These are phyloP conservation scores for Hypericum perforatum DNA, from an alignment of 345 rosid species.

Conservation along the genomic window DNA sequence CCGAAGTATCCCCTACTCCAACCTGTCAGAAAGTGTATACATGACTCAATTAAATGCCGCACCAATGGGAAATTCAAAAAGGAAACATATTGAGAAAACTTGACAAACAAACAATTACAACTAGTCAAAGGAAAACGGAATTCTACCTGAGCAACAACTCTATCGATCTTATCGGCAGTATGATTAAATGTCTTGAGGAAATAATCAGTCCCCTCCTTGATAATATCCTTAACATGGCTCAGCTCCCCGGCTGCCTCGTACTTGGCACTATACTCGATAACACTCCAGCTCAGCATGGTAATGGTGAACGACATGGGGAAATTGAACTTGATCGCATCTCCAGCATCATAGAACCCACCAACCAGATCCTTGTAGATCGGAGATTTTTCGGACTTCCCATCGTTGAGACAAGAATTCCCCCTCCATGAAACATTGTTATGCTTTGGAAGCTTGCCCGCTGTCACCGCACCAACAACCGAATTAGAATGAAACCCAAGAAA, in stretches of 20 bases:
- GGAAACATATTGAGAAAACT: too few relatives aligned
- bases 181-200: constrained; percentile 85
- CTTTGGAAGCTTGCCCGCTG: constrained; percentile 87
- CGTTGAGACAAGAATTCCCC: constrained; percentile 69
- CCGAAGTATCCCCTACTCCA: constrained; percentile 81
- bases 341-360: constrained; percentile 92
- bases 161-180: constrained; percentile 57
- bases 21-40: constrained; percentile 33
- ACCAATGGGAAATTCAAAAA: not conserved
- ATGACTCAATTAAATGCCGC: not conserved
- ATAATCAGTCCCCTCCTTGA: constrained; percentile 94
- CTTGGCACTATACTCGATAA: constrained; percentile 86
- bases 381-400: constrained; percentile 55
- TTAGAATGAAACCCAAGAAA: not conserved
- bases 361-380: constrained; percentile 50
- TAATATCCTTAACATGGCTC: constrained; percentile 69
- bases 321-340: constrained; percentile 91
- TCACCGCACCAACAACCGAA: not conserved
- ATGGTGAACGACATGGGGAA: constrained; percentile 84
- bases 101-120: not conserved
- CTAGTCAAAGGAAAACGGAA: not conserved
- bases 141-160: constrained; percentile 56
- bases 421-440: constrained; percentile 96
- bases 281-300: constrained; percentile 99
- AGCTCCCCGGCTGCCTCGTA: constrained; percentile 94